Evolutionary conservation across 352 stramenopile species (phyloP).

Genomic region (Globisporangium nunn): DNA sequence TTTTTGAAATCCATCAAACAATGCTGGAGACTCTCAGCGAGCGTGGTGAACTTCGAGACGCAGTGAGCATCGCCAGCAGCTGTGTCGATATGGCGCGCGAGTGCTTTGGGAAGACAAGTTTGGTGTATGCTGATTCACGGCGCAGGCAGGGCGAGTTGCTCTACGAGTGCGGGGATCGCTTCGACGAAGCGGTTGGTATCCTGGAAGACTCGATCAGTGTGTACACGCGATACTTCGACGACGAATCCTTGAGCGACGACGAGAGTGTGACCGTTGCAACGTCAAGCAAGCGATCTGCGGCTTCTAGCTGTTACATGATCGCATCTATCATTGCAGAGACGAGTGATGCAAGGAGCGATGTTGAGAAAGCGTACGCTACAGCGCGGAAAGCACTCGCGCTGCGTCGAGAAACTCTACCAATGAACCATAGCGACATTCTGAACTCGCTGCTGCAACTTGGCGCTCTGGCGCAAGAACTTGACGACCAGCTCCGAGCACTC

Average conservation of each 20-base stretch:
- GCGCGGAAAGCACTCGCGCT: slow-evolving; percentile 29
- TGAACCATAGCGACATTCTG: slow-evolving; percentile 24
- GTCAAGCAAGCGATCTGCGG: slow-evolving; percentile 18
- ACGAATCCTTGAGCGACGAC: slow-evolving; percentile 8
- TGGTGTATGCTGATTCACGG: slow-evolving; percentile 42
- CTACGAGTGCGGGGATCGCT: slow-evolving; percentile 2
- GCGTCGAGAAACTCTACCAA: slow-evolving; percentile 23
- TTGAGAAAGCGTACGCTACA: slow-evolving; percentile 36
- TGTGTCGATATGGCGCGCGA: slow-evolving; percentile 29
- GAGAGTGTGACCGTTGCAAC: slow-evolving; percentile 4
- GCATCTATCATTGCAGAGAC: slow-evolving; percentile 13
- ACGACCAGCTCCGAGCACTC: slow-evolving; percentile 44
- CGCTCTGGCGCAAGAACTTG: slow-evolving; percentile 25
- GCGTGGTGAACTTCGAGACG: slow-evolving; percentile 18
- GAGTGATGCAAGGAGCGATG: slow-evolving; percentile 13
- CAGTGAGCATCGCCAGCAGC: slow-evolving; percentile 15
- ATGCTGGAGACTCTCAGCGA: slow-evolving; percentile 36
- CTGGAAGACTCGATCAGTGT: slow-evolving; percentile 47
- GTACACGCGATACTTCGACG: slow-evolving; percentile 39
- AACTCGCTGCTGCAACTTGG: slow-evolving; percentile 44
- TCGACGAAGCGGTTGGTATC: slow-evolving; percentile 31
- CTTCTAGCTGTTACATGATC: slow-evolving; percentile 35
- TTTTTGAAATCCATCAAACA: slow-evolving; percentile 36
- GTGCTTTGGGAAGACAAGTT: slow-evolving; percentile 35
- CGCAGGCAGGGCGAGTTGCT: slow-evolving; percentile 36